Evolutionary conservation across 169 alveolate species (phyloP).

Genomic region (Neospora caninum): DNA sequence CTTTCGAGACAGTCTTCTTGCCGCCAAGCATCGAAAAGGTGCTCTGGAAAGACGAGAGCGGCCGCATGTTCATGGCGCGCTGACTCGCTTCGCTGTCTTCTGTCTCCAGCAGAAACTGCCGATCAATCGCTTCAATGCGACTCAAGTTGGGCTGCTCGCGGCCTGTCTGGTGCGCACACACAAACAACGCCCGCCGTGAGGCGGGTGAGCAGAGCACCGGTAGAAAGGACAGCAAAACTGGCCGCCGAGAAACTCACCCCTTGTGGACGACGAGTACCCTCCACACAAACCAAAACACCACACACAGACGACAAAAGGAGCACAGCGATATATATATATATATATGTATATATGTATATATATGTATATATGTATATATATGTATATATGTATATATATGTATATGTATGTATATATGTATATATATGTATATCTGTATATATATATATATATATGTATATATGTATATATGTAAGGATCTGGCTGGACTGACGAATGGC

Average conservation of each 20-base stretch:
- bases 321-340: neutral
- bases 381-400: neutral
- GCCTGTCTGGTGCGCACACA: conserved; percentile 30
- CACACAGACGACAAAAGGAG: too few species aligned
- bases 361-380: neutral
- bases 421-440: neutral
- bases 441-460: neutral
- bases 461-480: too few species aligned
- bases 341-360: neutral
- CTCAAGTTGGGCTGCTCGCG: conserved; percentile 56
- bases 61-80: conserved; percentile 4
- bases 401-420: too few species aligned
- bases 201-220: neutral
- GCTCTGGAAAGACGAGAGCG: neutral
- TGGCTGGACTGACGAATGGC: too few species aligned
- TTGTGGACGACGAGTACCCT: too few species aligned
- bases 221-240: neutral
- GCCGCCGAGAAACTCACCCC: too few species aligned
- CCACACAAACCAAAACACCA: too few species aligned
- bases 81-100: neutral
- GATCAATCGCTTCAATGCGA: conserved; percentile 37
- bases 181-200: neutral
- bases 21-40: neutral
- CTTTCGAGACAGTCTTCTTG: neutral
- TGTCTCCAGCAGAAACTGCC: neutral